Evolutionary conservation across 2,329 filamentous ascomycete species (phyloP).

Genomic region (Epichloe glyceriae): DNA sequence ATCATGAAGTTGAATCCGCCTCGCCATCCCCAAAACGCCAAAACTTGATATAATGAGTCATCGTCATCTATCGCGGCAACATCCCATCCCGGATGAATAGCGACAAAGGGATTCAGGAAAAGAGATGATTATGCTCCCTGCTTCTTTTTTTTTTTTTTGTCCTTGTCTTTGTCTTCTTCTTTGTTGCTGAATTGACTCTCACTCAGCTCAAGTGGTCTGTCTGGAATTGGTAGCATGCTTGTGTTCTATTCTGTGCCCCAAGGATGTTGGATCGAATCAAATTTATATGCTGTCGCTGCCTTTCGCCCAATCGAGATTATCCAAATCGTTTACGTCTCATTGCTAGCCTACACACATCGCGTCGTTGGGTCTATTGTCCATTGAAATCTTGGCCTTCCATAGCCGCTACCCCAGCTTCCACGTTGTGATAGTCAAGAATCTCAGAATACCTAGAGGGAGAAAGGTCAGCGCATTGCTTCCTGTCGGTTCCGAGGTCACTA

Average conservation of each 20-base stretch:
- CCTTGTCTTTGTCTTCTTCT: neutral
- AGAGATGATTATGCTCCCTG: neutral
- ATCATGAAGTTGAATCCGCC: slow-evolving; percentile 4
- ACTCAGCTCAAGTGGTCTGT: too few relatives aligned
- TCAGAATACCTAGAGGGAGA: slow-evolving; percentile 75
- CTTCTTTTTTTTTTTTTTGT: neutral
- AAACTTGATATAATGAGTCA: slow-evolving; percentile 6
- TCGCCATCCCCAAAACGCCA: slow-evolving; percentile 18
- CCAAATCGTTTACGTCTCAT: slow-evolving; percentile 5
- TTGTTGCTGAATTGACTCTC: neutral
- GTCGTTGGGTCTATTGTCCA: slow-evolving; percentile 17
- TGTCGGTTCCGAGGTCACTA: neutral
- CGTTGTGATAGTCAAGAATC: slow-evolving; percentile 96
- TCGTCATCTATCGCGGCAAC: neutral
- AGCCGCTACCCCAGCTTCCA: slow-evolving; percentile 42
- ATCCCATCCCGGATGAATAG: neutral
- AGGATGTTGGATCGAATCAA: neutral
- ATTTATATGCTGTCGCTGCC: slow-evolving; percentile 5
- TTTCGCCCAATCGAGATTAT: slow-evolving; percentile 1
- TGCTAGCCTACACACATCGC: neutral
- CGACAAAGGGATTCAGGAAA: neutral
- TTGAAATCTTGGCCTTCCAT: slow-evolving; percentile 27
- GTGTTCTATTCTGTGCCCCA: neutral
- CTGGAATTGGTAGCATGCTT: neutral
- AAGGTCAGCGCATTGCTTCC: neutral